Conservation (phyloP, 257 asterid species). For the Verbascum thapsus region DNA sequence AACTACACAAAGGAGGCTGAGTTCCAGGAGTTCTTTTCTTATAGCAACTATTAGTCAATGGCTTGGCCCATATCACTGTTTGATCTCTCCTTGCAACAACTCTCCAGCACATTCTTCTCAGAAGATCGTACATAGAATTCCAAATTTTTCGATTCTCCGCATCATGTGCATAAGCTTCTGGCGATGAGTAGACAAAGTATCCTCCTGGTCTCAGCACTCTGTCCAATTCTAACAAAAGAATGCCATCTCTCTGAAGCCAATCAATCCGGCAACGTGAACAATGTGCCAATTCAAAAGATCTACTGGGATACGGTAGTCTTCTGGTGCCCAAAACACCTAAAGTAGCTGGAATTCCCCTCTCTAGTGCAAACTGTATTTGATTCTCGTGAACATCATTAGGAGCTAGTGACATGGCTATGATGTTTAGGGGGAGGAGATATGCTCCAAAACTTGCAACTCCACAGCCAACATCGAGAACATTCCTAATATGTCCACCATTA, state of each 20-base stretch:
- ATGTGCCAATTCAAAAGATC: constrained; percentile 90
- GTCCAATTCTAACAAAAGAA: constrained; percentile 86
- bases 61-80: constrained; percentile 93
- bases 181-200: constrained; percentile 87
- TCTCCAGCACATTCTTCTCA: constrained; percentile 93
- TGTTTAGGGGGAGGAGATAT: constrained; percentile 72
- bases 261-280: constrained; percentile 96
- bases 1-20: constrained; percentile 64
- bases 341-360: constrained; percentile 88
- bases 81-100: constrained; percentile 77
- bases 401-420: constrained; percentile 91
- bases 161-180: constrained; percentile 93
- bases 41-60: constrained; percentile 76
- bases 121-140: constrained; percentile 73
- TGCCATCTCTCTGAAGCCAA: constrained; percentile 97
- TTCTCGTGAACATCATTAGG: constrained; percentile 97
- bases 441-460: constrained; percentile 99
- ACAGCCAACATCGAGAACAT: constrained; percentile 94
- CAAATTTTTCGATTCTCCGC: constrained; percentile 76
- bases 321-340: constrained; percentile 90
- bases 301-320: constrained; percentile 89
- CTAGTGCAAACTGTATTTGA: constrained; percentile 95
- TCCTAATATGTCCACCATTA: constrained; percentile 74
- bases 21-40: constrained; percentile 63
- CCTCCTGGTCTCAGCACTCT: constrained; percentile 95